Conservation (phyloP, 192 early-diverging fungal species). For the Coemansia nantahalensis region DNA sequence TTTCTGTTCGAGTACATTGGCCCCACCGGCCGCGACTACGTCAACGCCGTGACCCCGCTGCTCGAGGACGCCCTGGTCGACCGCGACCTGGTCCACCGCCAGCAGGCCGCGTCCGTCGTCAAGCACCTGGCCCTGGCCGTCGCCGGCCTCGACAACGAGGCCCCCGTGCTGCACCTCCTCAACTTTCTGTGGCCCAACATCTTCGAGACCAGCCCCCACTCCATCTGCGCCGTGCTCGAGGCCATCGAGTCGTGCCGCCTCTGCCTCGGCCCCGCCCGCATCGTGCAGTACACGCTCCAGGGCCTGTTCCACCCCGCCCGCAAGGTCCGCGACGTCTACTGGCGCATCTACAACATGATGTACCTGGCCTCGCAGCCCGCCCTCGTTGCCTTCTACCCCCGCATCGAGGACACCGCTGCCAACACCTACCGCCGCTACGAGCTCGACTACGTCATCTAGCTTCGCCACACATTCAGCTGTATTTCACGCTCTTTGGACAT, state of each 20-base stretch:
- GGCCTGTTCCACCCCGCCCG: slow-evolving; percentile 97
- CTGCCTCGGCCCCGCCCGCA: slow-evolving; percentile 79
- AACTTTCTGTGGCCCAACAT: slow-evolving; percentile 99
- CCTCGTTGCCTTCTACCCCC: slow-evolving; percentile 88
- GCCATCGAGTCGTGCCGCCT: slow-evolving; percentile 93
- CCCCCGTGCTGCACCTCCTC: slow-evolving; percentile 88
- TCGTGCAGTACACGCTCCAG: slow-evolving; percentile 87
- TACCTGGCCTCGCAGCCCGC: slow-evolving; percentile 91
- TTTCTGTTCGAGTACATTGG: slow-evolving; percentile 99
- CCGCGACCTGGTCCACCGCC: slow-evolving; percentile 96
- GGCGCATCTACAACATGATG: slow-evolving; percentile 97
- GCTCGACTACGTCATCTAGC: slow-evolving; percentile 69
- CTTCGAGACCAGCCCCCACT: slow-evolving; percentile 94
- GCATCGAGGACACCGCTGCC: slow-evolving; percentile 75
- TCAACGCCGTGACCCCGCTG: slow-evolving; percentile 92
- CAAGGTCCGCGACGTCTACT: slow-evolving; percentile 94
- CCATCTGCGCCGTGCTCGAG: slow-evolving; percentile 97
- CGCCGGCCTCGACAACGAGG: slow-evolving; percentile 88
- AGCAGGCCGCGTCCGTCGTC: slow-evolving; percentile 93
- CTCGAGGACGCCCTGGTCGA: slow-evolving; percentile 97
- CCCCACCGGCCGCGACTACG: slow-evolving; percentile 97
- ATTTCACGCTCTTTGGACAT: too few relatives aligned
- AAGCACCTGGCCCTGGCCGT: slow-evolving; percentile 97
- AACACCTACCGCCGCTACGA: slow-evolving; percentile 83
- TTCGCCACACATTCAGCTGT: too few relatives aligned